Conservation (phyloP, 352 stramenopile species). For the Plasmopara viticola region DNA sequence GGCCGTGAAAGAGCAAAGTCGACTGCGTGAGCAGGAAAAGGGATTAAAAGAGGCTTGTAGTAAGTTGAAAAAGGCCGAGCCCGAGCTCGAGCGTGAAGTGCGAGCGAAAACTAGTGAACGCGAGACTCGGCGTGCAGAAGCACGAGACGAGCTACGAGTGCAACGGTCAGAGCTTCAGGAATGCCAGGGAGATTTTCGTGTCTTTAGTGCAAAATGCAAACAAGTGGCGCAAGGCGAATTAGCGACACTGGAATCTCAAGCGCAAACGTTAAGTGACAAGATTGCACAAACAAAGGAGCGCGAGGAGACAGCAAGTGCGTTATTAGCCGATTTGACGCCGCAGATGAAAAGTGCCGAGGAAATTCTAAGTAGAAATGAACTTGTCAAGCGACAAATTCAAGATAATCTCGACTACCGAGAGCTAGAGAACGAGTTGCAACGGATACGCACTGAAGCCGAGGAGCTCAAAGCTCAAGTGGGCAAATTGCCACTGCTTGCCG, state of each 20-base stretch:
- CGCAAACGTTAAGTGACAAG: slow-evolving; percentile 33
- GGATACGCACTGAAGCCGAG: slow-evolving; percentile 30
- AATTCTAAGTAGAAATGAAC: slow-evolving; percentile 45
- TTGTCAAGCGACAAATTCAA: slow-evolving; percentile 59
- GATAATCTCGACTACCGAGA: slow-evolving; percentile 74
- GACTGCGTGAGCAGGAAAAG: slow-evolving; percentile 54
- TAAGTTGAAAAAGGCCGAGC: slow-evolving; percentile 32
- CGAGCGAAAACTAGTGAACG: slow-evolving; percentile 38
- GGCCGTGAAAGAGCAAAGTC: slow-evolving; percentile 41
- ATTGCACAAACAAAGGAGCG: slow-evolving; percentile 42
- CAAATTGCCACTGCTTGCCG: slow-evolving; percentile 36
- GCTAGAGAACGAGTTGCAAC: slow-evolving; percentile 42
- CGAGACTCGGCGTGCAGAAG: slow-evolving; percentile 23
- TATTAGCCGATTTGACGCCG: slow-evolving; percentile 40
- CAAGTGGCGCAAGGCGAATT: slow-evolving; percentile 31
- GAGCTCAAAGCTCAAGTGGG: slow-evolving; percentile 42
- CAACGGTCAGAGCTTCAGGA: slow-evolving; percentile 37
- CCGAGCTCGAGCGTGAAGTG: slow-evolving; percentile 37
- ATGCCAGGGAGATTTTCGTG: slow-evolving; percentile 32
- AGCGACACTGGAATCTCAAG: slow-evolving; percentile 38
- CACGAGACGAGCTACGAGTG: slow-evolving; percentile 22
- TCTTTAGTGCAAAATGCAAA: slow-evolving; percentile 39
- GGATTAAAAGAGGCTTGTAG: slow-evolving; percentile 38
- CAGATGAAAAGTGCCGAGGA: slow-evolving; percentile 36
- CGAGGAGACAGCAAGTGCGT: slow-evolving; percentile 29